Evolutionary conservation across 352 stramenopile genomes (phyloP), one percentile per base, ranked within the genome.

Genomic region (Blastocystis hominis): DNA sequence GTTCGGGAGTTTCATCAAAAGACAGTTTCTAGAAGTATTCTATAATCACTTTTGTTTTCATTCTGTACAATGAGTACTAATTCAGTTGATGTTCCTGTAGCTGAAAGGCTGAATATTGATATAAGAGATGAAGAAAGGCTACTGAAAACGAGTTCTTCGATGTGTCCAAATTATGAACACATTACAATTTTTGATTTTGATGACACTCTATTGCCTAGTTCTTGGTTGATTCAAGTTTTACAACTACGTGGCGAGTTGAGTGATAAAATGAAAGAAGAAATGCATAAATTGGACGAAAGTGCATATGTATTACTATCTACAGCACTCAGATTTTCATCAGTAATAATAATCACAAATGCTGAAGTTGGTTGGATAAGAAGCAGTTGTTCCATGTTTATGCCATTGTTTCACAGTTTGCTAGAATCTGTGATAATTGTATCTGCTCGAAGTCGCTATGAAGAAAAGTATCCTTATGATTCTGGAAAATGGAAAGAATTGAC

Each of bases 341-440:
- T 95, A 20, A 91, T 95, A 40, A 95, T 96, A 53, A 92, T 96
- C 46, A 96, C 93, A 0, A 94, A 94, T 3, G 93, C 93, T 7
- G 93, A 96, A 78, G 91, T 91, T 5, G 93, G 93, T n/a, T 96
- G 93, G 93, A 92, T 96, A 6, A 92, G 96, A 79, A 90, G 95
- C 10, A 95, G 92, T 36, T 92, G 93, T 15, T 93, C 92, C 77
- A 89, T 94, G 13, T 96, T 95, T 88, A 93, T 96, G 91, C 93
- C 93, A 15, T 91, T 90, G 1, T 91, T 95, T 17, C 88, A 94
- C 68, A 90, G 90, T n/a, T 91, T 94, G 36, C 90, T 96, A 38
- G 91, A 91, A 34, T 90, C 92, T 56, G 93, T 96, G 53, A 94
- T 94, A 86, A 92, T 96, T 42, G 89, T 95, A 30, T 95, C 93